Evolutionary conservation across 2,329 filamentous ascomycete genomes (phyloP), one percentile per base, ranked within the genome.

Genomic region (Ophiocordyceps camponoti-saundersi): DNA sequence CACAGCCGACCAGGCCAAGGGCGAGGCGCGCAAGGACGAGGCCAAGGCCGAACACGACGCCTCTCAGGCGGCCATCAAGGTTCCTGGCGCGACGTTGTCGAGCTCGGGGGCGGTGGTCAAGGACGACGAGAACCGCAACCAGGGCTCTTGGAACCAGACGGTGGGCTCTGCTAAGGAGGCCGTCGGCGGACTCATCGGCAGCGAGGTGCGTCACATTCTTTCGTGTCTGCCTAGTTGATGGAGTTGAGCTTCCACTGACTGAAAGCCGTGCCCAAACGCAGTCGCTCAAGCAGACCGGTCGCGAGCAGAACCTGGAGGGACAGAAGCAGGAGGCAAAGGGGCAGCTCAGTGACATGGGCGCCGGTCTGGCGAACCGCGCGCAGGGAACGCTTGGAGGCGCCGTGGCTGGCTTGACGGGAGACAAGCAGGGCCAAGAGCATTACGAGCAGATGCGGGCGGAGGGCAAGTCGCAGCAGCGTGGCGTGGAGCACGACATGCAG

Each of bases 131-230:
- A 71, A 90, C 61, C 85, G 88, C 53, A 68, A 72, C 21, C 61
- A 76, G 18, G 89, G 90, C 42, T 72, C 73, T 18, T 93, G 83
- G 80, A 86, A 95, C 69, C 89, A 95, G 67, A 94, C 87, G 6
- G 59, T 89, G n/a, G 90, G 89, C 46, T 77, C 82, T 1, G 80
- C 80, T 42, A 95, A 95, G 70, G 86, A 95, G 61, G 70, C 80
- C 5, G 52, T 92, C 1, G 90, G 90, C 48, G 80, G 80, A 18
- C 56, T 90, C 6, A 53, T 90, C 23, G 90, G 89, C 50, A 79
- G 77, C 52, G 82, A 92, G 65, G 75, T 76, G 60, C 53, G 65
- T 56, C 39, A 3, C 18, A 3, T 32, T 34, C 13, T 6, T 32
- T 7, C 7, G 13, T 32, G 29, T 32, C n/a, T n/a, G n/a, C n/a